These are phyloP conservation scores for Bolboschoenoplectus hybrid DNA, from an alignment of 202 grass and related monocot genomes.

Conservation along the genomic window DNA sequence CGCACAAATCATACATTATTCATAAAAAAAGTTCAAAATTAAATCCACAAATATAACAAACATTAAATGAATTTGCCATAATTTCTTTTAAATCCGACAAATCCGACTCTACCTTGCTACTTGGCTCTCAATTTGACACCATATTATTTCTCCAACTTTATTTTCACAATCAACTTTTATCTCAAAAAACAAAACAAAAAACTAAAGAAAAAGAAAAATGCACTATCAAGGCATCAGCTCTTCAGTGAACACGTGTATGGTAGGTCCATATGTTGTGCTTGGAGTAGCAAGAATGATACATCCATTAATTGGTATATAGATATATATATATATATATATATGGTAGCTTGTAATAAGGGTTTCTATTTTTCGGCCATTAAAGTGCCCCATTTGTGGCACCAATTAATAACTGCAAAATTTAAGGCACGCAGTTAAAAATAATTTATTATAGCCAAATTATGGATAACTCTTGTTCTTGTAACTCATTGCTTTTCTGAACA, in stretches of 20 bases:
- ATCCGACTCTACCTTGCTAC: background rate
- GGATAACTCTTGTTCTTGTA: background rate
- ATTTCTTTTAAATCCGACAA: background rate
- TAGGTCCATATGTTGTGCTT: slow-evolving; percentile 24
- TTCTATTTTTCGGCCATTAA: slow-evolving; percentile 36
- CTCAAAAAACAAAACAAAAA: too few species aligned
- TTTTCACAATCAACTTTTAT: background rate
- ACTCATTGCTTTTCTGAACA: background rate
- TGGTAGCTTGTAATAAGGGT: background rate
- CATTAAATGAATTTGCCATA: background rate
- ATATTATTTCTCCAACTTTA: background rate
- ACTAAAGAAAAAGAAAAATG: too few species aligned
- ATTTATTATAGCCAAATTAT: background rate
- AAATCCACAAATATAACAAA: background rate
- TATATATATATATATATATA: too few species aligned
- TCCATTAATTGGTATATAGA: background rate
- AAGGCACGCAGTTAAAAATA: background rate
- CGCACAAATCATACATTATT: background rate
- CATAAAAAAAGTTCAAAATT: background rate
- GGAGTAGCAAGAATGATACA: background rate
- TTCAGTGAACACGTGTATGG: slow-evolving; percentile 22
- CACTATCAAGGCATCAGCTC: background rate
- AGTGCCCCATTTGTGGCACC: slow-evolving; percentile 5
- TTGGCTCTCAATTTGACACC: background rate
- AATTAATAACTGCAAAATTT: background rate